Conservation (phyloP, 1,284 basidiomycete genomes). For the Ustilago curta region DNA sequence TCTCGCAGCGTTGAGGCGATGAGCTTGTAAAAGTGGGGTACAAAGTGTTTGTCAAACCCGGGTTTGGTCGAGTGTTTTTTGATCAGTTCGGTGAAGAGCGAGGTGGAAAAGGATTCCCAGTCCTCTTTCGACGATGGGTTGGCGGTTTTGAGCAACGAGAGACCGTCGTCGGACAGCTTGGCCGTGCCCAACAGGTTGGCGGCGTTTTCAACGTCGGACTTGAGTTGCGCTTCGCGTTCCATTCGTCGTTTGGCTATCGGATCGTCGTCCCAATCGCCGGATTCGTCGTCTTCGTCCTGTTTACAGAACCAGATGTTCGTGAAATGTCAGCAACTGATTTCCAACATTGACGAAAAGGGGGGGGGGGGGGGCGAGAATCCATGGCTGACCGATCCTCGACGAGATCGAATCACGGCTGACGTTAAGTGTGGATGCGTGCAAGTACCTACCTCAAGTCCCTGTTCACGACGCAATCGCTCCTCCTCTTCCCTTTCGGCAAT, state of each 20-base stretch:
- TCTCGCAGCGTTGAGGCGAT: slow-evolving; percentile 57
- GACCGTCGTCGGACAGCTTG: slow-evolving; percentile 43
- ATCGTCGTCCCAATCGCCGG: slow-evolving; percentile 57
- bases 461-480: slow-evolving; percentile 48
- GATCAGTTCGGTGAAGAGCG: slow-evolving; percentile 55
- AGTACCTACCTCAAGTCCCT: slow-evolving; percentile 32
- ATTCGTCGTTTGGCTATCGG: slow-evolving; percentile 45
- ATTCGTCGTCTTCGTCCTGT: slow-evolving; percentile 22
- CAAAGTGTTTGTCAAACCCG: slow-evolving; percentile 66
- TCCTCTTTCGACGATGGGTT: slow-evolving; percentile 64
- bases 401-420: too few species aligned
- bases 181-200: slow-evolving; percentile 62
- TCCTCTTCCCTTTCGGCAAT: slow-evolving; percentile 66
- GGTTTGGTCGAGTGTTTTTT: slow-evolving; percentile 56
- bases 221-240: slow-evolving; percentile 63
- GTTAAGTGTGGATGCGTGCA: too few species aligned
- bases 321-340: too few species aligned
- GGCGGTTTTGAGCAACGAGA: slow-evolving; percentile 35
- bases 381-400: too few species aligned
- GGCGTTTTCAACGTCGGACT: slow-evolving; percentile 66
- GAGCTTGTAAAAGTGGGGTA: slow-evolving; percentile 49
- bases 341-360: too few species aligned
- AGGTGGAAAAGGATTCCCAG: slow-evolving; percentile 58
- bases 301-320: too few species aligned
- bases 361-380: too few species aligned